Evolutionary conservation across 176 grass and related monocot genomes (phyloP), one percentile per base, ranked within the genome.

Genomic region (Guadua angustifolia): DNA sequence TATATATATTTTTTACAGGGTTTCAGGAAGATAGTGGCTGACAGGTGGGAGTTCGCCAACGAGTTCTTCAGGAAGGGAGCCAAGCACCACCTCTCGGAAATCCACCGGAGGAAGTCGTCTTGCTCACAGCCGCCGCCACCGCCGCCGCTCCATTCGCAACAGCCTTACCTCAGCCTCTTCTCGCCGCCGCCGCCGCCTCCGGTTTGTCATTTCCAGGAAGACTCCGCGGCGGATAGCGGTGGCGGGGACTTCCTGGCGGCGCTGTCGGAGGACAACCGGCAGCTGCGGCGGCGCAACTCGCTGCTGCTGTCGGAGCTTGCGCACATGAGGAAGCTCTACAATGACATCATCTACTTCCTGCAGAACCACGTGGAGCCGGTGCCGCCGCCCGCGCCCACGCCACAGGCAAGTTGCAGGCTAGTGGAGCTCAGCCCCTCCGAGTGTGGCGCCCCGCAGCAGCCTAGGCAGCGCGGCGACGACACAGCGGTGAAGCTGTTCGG

Each of bases 11-110:
- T 36, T 35, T 33, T 81, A 17, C 86, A 96, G 94, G 94, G 94
- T 42, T 96, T 96, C 66, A 96, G 84, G 73, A 96, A 96, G 88
- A 91, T 93, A 79, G 88, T 91, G 42, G 56, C 94, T 73, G 94
- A 93, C 80, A 93, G 91, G 81, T 96, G 94, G 91, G 94, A 96
- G 83, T 96, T 96, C 44, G 91, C 88, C 64, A 96, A 96, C 70
- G 91, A 93, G 69, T 87, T 91, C 73, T 96, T 96, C 88, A 93
- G 84, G 53, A 96, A 91, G 73, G 94, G 88, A 50, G 84, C 73
- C 29, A 93, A 91, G 84, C 81, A 96, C 78, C 80, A 93, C 58
- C 91, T 96, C 51, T 89, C 88, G 65, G 84, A 96, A 79, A 93
- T 96, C 84, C 88, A 91, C 82, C 83, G 94, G 60, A 96, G 91